phyloP scores from a whole-genome alignment of 441 rosid species.

The Croton setiger region DNA sequence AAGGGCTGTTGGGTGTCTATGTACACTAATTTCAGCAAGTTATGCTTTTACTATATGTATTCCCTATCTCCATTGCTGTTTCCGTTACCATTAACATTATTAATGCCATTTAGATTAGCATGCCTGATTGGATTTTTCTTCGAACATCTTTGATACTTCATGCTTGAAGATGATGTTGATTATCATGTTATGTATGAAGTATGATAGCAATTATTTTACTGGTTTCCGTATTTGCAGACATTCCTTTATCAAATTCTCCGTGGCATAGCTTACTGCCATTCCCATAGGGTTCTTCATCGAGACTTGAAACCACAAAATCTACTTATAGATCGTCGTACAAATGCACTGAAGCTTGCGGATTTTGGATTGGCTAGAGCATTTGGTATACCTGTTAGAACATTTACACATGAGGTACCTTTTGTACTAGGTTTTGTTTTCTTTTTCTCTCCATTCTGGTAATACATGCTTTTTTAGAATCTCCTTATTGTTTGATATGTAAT shows the following conservation, averaged over 20 bases:
- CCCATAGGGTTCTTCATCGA: constrained; percentile 96
- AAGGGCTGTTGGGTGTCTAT: background rate
- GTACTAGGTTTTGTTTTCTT: constrained; percentile 5
- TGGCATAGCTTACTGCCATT: constrained; percentile 97
- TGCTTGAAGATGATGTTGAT: background rate
- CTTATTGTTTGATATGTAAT: background rate
- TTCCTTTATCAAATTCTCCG: constrained; percentile 94
- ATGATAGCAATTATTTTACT: constrained; percentile 4
- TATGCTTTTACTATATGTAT: background rate
- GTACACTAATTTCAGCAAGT: too few species aligned
- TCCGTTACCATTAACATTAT: background rate
- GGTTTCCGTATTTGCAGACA: constrained; percentile 46
- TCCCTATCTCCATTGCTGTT: background rate
- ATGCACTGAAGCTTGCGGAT: constrained; percentile 95
- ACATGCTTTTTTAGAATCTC: background rate
- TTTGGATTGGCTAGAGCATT: constrained; percentile 99
- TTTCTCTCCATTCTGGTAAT: constrained; percentile 4
- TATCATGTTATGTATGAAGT: background rate
- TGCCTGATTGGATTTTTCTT: background rate
- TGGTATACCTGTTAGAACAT: constrained; percentile 93
- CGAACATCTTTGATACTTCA: background rate
- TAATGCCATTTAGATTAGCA: background rate
- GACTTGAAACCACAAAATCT: constrained; percentile 95
- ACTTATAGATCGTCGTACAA: constrained; percentile 83
- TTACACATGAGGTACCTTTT: constrained; percentile 81